Base-by-base conservation (phyloP, 768 basidiomycete species). In the Scleroderma citrinum region DNA sequence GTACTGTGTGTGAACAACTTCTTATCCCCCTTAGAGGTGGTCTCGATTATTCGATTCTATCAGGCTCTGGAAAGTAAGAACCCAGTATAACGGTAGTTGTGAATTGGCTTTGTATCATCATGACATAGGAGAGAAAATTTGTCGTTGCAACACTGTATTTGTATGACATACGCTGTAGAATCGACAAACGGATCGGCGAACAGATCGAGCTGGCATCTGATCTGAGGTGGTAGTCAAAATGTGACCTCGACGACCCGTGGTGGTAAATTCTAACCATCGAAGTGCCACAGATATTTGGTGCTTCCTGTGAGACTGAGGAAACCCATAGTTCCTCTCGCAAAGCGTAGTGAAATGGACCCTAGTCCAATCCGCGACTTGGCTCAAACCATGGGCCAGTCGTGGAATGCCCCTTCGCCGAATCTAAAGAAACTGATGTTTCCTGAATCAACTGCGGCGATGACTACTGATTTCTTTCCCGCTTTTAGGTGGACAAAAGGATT, bases 381-480 rank as follows among this genome's bases (percentile, higher is more conserved):
- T 50, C 62, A 64, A 16, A 46, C 32, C 83, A 92, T 87, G 0
- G 89, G 83, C 80, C 86, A 85, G 57, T 92, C 88, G 46, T 79
- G 82, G 63, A 98, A 97, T 8, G 75, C 81, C 0, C 91, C 89
- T 60, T 92, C 77, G 7, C 86, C 83, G 56, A 97, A 92, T 46
- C 87, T 73, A 69, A 92, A 88, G 73, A 96, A 94, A 55, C 87
- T 87, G 37, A 85, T 85, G 54, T 78, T 91, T 8, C 94, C 92
- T 2, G 81, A 77, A 66, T 96, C 93, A 5, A 94, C 92, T 2
- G 79, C 90, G 2, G 93, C 94, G 42, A 98, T 77, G 30, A 97
- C 74, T 46, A 94, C 71, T 8, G 75, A 83, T 61, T 90, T 89
- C 62, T 84, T 88, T 0, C 95, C 95, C 24, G 81, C 78, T 56